phyloP scores from a whole-genome alignment of 2,329 filamentous ascomycete species.

The Moelleriella libera region DNA sequence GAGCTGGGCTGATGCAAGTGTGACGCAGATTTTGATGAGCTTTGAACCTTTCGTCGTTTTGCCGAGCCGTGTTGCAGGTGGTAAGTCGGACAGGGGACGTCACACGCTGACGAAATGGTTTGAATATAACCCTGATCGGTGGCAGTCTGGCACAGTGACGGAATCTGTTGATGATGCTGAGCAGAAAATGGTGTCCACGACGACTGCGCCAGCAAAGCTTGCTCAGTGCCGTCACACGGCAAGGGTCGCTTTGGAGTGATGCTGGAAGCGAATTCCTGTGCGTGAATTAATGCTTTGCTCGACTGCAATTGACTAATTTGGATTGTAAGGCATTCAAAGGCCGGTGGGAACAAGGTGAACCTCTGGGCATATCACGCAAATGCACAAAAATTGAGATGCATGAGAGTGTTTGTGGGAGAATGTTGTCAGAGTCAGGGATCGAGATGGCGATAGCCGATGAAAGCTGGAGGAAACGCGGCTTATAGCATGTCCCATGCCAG shows the following conservation, averaged over 20 bases:
- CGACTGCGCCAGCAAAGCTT: neutral
- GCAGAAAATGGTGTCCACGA: neutral
- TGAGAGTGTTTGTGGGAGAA: too few relatives aligned
- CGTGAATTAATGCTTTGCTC: neutral
- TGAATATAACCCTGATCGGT: too few relatives aligned
- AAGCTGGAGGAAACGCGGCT: constrained; percentile 13
- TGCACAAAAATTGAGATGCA: too few relatives aligned
- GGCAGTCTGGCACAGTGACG: too few relatives aligned
- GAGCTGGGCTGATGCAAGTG: constrained; percentile 6
- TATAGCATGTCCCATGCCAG: constrained; percentile 31
- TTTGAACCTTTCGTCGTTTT: constrained; percentile 17
- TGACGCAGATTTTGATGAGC: constrained; percentile 16
- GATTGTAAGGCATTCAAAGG: neutral
- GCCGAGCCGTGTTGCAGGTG: constrained; percentile 9
- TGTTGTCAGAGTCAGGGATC: too few relatives aligned
- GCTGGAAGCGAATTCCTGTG: neutral
- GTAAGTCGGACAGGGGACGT: neutral
- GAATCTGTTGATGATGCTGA: too few relatives aligned
- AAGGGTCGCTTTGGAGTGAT: neutral
- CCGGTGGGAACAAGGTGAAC: neutral
- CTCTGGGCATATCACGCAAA: too few relatives aligned
- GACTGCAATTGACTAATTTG: neutral
- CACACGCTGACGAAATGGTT: too few relatives aligned
- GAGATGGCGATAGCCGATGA: too few relatives aligned
- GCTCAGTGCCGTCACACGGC: neutral